phyloP scores from a whole-genome alignment of 352 stramenopile genomes.

The Achlya hypogyna region DNA sequence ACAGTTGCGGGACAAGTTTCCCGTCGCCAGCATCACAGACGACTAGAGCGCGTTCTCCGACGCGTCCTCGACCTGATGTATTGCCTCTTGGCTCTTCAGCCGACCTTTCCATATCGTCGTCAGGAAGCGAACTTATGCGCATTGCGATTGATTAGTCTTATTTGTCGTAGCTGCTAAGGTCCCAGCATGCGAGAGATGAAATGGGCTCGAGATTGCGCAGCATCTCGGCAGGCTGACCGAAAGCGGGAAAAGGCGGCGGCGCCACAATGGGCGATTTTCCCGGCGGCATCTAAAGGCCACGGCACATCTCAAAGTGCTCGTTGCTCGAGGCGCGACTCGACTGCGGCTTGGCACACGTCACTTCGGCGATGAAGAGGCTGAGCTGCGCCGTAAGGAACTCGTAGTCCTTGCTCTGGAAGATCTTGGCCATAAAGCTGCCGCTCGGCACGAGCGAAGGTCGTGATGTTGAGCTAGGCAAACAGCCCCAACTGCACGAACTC shows the following conservation, averaged over 20 bases:
- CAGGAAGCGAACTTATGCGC: neutral
- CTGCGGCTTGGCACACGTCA: conserved; percentile 95
- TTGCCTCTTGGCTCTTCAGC: conserved; percentile 66
- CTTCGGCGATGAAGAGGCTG: conserved; percentile 90
- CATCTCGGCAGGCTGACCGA: conserved; percentile 39
- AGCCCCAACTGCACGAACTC: conserved; percentile 97
- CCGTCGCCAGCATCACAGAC: conserved; percentile 47
- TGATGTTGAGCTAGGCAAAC: conserved; percentile 97
- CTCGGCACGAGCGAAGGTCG: conserved; percentile 87
- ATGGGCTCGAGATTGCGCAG: conserved; percentile 60
- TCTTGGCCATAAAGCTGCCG: conserved; percentile 99
- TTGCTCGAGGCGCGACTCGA: conserved; percentile 94
- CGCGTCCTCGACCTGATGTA: conserved; percentile 62
- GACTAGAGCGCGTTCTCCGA: conserved; percentile 55
- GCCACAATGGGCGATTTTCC: conserved; percentile 83
- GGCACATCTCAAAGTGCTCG: conserved; percentile 95
- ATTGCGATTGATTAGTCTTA: neutral
- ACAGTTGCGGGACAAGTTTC: conserved; percentile 69
- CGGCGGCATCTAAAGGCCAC: conserved; percentile 81
- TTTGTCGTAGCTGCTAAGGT: conserved; percentile 88
- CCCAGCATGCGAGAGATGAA: conserved; percentile 88
- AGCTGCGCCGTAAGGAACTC: conserved; percentile 95
- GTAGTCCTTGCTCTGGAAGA: conserved; percentile 96
- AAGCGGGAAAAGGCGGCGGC: conserved; percentile 57
- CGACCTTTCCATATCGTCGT: conserved; percentile 45